These are phyloP conservation scores for Linnemannia zychae DNA, from an alignment of 192 early-diverging fungal species.

Conservation along the genomic window DNA sequence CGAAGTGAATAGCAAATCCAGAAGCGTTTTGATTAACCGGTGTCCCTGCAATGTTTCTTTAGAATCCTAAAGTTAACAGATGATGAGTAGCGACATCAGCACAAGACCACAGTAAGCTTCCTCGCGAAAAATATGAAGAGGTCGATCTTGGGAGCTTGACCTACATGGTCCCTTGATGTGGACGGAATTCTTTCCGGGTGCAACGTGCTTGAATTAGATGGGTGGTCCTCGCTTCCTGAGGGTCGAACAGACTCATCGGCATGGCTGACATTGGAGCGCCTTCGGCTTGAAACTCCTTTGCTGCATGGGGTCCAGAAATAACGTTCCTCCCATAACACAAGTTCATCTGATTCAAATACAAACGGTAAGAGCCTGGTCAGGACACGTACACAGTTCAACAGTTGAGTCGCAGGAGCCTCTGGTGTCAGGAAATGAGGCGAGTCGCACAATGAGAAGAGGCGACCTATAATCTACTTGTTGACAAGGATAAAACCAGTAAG, in stretches of 20 bases:
- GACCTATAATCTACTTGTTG: slow-evolving; percentile 61
- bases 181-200: background rate
- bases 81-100: background rate
- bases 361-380: slow-evolving; percentile 89
- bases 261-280: background rate
- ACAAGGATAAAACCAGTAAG: background rate
- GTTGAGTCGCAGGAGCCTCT: slow-evolving; percentile 69
- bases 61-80: background rate
- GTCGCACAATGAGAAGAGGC: slow-evolving; percentile 63
- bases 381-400: slow-evolving; percentile 87
- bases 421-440: slow-evolving; percentile 65
- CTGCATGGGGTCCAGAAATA: slow-evolving; percentile 73
- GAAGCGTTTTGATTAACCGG: slow-evolving; percentile 62
- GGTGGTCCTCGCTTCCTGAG: background rate
- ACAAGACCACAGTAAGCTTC: background rate
- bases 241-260: background rate
- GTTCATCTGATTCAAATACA: slow-evolving; percentile 76
- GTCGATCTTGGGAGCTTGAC: too few species aligned
- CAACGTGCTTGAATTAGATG: background rate
- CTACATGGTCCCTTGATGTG: background rate
- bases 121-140: background rate
- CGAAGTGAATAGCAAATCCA: slow-evolving; percentile 75
- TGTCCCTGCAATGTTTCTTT: slow-evolving; percentile 53
- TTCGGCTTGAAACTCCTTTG: background rate
- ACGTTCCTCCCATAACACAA: slow-evolving; percentile 66